These are phyloP conservation scores for Clavispora vitiphila DNA, from an alignment of 805 yeast species.

Conservation along the genomic window DNA sequence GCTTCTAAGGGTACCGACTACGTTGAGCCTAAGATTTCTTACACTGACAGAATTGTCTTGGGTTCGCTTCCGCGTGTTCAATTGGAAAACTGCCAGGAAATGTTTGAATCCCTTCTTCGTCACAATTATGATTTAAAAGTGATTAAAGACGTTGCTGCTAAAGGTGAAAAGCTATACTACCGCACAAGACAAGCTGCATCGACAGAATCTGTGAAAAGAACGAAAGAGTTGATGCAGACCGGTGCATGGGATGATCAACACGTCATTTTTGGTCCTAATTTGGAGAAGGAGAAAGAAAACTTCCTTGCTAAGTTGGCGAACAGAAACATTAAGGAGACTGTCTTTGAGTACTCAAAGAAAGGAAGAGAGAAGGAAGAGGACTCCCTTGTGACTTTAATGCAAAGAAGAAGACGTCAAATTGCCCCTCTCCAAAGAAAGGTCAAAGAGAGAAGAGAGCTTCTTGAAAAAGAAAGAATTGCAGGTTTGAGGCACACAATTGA, in stretches of 20 bases:
- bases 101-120: constrained; percentile 54
- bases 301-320: constrained; percentile 69
- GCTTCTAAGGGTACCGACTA: constrained; percentile 39
- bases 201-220: constrained; percentile 74
- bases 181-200: constrained; percentile 87
- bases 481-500: constrained; percentile 71
- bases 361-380: constrained; percentile 51
- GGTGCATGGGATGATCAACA: constrained; percentile 88
- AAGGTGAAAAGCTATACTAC: constrained; percentile 85
- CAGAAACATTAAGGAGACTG: constrained; percentile 78
- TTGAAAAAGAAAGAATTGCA: constrained; percentile 69
- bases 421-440: constrained; percentile 85
- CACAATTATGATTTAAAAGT: constrained; percentile 65
- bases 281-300: constrained; percentile 65
- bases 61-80: constrained; percentile 77
- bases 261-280: constrained; percentile 68
- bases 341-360: constrained; percentile 72
- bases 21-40: constrained; percentile 58
- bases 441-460: constrained; percentile 57
- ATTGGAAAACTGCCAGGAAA: constrained; percentile 69
- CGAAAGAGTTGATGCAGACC: constrained; percentile 66
- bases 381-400: constrained; percentile 76
- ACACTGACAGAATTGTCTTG: constrained; percentile 70
- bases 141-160: constrained; percentile 64
- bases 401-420: constrained; percentile 75